These are phyloP conservation scores for Cercospora berteroae DNA, from an alignment of 2,329 filamentous ascomycete genomes.

Conservation along the genomic window DNA sequence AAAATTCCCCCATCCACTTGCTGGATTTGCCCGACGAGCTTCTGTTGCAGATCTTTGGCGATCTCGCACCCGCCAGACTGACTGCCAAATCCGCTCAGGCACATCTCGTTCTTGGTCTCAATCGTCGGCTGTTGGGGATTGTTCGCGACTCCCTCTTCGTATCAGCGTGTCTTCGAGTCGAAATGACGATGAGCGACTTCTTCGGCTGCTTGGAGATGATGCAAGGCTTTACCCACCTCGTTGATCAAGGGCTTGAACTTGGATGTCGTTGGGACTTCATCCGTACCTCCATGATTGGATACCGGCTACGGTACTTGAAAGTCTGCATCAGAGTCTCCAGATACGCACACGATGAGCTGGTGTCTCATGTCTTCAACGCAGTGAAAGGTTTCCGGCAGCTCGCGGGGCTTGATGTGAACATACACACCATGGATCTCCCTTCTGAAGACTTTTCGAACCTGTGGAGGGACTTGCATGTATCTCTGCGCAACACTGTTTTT, in stretches of 20 bases:
- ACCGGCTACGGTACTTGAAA: not conserved
- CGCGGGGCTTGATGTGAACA: not conserved
- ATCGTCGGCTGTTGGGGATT: not conserved
- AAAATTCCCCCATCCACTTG: not conserved
- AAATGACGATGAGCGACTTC: not conserved
- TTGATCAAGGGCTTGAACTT: not conserved
- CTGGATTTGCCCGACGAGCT: constrained; percentile 1
- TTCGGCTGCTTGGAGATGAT: not conserved
- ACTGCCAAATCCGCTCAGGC: not conserved
- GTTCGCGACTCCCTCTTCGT: not conserved
- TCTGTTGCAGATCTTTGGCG: not conserved
- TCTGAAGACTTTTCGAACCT: not conserved
- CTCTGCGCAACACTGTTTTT: not conserved
- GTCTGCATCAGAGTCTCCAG: not conserved
- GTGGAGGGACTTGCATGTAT: not conserved
- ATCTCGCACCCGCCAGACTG: not conserved
- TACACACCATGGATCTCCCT: not conserved
- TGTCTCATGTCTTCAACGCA: not conserved
- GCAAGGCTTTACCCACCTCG: not conserved
- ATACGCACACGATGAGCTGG: not conserved
- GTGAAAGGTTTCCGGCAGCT: not conserved
- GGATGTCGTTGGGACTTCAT: not conserved
- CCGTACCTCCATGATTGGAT: not conserved
- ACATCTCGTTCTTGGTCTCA: not conserved
- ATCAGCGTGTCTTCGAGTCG: not conserved